Evolutionary conservation across 306 rosid species (phyloP).

Genomic region (Canavalia gladiata): DNA sequence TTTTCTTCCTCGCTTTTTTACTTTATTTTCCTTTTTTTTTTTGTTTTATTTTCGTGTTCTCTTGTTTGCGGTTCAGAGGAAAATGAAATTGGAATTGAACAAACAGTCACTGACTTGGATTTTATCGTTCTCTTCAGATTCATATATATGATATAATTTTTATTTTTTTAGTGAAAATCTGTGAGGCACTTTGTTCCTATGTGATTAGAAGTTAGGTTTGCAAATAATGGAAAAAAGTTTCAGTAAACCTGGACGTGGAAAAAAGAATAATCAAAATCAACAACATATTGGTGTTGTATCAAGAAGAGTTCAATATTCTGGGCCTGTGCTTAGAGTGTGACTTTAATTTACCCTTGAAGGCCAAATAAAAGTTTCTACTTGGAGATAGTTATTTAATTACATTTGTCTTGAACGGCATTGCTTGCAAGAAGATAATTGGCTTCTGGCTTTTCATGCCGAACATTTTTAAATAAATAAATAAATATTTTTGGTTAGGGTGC

Average conservation of each 20-base stretch:
- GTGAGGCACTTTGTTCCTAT: no score
- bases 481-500: not conserved
- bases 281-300: not conserved
- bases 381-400: conserved; percentile 6
- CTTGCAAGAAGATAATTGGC: not conserved
- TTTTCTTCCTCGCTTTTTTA: not conserved
- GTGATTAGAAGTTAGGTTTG: conserved; percentile 1
- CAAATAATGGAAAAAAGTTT: not conserved
- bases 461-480: no score
- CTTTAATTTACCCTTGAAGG: conserved; percentile 3
- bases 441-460: not conserved
- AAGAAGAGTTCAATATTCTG: not conserved
- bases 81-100: not conserved
- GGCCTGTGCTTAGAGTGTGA: conserved; percentile 5
- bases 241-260: not conserved
- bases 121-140: not conserved
- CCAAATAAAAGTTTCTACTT: not conserved
- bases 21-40: not conserved
- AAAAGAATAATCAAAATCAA: not conserved
- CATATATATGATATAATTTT: not conserved
- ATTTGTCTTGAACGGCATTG: not conserved
- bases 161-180: not conserved
- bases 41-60: not conserved
- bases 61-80: not conserved
- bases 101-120: not conserved